Evolutionary conservation across 495 filamentous ascomycete species (phyloP).

Genomic region (Evernia prunastri): DNA sequence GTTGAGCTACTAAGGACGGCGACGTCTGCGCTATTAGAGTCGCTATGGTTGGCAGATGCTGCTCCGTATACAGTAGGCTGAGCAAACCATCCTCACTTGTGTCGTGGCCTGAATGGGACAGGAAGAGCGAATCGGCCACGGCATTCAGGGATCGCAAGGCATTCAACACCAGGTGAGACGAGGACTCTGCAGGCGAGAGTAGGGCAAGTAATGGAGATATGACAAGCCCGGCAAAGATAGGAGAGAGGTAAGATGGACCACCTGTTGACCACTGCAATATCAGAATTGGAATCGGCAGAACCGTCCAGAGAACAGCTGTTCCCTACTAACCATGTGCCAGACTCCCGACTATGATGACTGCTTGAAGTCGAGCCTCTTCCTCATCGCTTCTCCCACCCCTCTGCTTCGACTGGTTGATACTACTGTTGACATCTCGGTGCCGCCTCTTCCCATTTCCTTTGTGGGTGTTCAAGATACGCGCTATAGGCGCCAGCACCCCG

Average conservation of each 20-base stretch:
- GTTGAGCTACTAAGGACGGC: constrained; percentile 42
- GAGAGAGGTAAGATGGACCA: constrained; percentile 68
- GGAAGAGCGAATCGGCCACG: constrained; percentile 60
- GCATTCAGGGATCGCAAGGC: constrained; percentile 69
- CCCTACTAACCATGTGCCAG: constrained; percentile 66
- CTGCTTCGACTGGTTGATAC: constrained; percentile 22
- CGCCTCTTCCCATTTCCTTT: constrained; percentile 36
- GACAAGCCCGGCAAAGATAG: constrained; percentile 59
- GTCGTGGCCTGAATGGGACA: constrained; percentile 37
- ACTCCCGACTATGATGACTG: constrained; percentile 72
- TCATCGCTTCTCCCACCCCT: constrained; percentile 39
- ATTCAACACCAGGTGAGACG: constrained; percentile 58
- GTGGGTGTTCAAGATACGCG: constrained; percentile 48
- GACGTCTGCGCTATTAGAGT: constrained; percentile 59
- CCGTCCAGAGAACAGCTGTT: constrained; percentile 7
- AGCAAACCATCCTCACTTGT: constrained; percentile 48
- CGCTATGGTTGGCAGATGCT: constrained; percentile 51
- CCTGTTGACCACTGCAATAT: constrained; percentile 46
- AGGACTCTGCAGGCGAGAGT: constrained; percentile 57
- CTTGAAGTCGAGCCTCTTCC: constrained; percentile 66
- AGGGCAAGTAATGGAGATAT: constrained; percentile 61
- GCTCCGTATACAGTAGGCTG: constrained; percentile 55
- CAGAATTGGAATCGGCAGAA: constrained; percentile 6
- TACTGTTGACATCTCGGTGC: constrained; percentile 34
- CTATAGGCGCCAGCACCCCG: constrained; percentile 64